phyloP scores from a whole-genome alignment of 2,329 filamentous ascomycete genomes.

The Bipolaris gigantea region DNA sequence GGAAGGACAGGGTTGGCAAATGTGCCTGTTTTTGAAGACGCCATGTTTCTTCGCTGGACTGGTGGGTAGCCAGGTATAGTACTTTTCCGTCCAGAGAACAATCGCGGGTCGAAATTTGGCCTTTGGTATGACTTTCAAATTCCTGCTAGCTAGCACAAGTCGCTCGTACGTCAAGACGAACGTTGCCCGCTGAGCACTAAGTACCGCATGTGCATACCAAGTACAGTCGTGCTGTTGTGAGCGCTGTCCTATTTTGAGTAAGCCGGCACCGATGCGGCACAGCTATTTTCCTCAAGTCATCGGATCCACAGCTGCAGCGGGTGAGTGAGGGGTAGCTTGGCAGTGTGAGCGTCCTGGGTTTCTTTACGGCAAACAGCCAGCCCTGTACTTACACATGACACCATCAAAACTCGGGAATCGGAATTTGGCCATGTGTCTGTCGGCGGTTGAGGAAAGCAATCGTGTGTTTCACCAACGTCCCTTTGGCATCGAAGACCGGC shows the following conservation, averaged over 20 bases:
- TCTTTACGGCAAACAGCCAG: background rate
- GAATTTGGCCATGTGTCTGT: background rate
- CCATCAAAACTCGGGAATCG: no score
- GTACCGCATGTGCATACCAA: background rate
- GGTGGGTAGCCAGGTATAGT: background rate
- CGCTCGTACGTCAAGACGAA: background rate
- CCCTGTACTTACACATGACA: no score
- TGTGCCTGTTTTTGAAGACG: background rate
- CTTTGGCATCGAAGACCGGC: no score
- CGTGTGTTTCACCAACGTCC: no score
- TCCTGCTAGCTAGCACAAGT: background rate
- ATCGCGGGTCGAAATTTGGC: no score
- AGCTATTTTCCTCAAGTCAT: slow-evolving; percentile 9
- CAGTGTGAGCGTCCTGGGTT: background rate
- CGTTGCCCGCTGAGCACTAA: background rate
- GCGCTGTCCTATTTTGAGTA: background rate
- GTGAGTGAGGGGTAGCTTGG: slow-evolving; percentile 9
- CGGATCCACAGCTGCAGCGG: background rate
- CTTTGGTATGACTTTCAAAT: background rate
- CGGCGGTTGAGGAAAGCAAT: background rate
- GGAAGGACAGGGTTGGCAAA: slow-evolving; percentile 10
- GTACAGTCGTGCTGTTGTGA: background rate
- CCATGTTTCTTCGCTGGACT: background rate
- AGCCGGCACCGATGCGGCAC: background rate
- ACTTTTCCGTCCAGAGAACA: background rate